Percentiles rank a stretch among this genome's conserved stretches.
Conservation (phyloP, 805 yeast species). For the Suhomyces pyralidae region DNA sequence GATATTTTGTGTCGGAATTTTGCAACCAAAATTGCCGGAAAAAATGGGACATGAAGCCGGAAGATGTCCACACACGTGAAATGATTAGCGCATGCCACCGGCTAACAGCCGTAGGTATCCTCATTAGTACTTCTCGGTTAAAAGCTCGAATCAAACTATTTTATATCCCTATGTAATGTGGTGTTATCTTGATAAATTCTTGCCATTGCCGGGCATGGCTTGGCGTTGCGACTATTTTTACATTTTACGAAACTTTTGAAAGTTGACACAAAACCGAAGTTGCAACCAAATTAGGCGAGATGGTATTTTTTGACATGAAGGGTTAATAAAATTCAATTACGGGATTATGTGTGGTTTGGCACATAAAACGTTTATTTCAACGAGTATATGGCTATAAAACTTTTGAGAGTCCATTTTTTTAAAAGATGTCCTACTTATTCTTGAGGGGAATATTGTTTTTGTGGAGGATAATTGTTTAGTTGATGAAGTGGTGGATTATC, state of each 20-base stretch:
- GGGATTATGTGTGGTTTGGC: not conserved
- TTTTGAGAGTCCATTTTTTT: not conserved
- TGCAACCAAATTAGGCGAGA: not conserved
- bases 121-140: not conserved
- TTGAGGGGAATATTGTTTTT: not conserved
- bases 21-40: constrained; percentile 2
- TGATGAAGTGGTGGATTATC: not conserved
- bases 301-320: not conserved
- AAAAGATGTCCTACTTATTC: not conserved
- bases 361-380: not conserved
- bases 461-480: not conserved
- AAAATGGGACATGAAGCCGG: not conserved
- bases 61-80: not conserved
- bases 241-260: not conserved
- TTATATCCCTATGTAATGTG: not conserved
- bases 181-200: not conserved
- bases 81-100: not conserved
- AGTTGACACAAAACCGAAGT: not conserved
- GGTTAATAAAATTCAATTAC: not conserved
- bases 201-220: not conserved
- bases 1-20: constrained; percentile 1
- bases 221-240: not conserved
- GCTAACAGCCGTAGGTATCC: not conserved
- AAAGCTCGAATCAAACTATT: too few relatives aligned
- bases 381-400: not conserved